These are phyloP conservation scores for Brassica napus DNA, from an alignment of 345 rosid species.

Conservation along the genomic window DNA sequence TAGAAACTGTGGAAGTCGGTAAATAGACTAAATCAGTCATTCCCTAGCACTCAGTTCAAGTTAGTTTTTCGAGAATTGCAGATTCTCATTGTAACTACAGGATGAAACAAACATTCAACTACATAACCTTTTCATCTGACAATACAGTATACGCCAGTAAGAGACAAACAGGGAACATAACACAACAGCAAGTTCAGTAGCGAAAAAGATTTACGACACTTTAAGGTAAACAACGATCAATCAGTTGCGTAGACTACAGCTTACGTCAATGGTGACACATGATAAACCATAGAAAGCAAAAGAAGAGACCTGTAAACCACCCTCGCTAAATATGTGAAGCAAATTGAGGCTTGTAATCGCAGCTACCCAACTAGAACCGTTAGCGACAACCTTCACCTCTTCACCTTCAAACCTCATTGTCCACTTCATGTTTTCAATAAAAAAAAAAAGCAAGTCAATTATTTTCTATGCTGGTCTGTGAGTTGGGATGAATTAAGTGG, in stretches of 20 bases:
- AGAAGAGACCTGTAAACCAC: constrained; percentile 87
- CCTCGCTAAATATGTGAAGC: constrained; percentile 81
- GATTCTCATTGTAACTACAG: neutral
- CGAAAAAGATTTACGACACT: neutral
- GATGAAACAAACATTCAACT: neutral
- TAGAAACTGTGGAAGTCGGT: neutral
- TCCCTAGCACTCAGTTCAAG: neutral
- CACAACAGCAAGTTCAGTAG: constrained; percentile 8
- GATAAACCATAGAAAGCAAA: constrained; percentile 7
- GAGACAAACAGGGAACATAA: neutral
- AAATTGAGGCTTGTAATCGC: constrained; percentile 88
- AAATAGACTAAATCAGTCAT: constrained; percentile 2
- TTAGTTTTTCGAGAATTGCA: constrained; percentile 1
- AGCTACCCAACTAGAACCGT: constrained; percentile 90
- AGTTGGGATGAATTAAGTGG: constrained; percentile 7
- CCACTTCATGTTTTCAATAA: constrained; percentile 61
- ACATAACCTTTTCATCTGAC: neutral
- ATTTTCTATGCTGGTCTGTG: neutral
- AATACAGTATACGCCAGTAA: neutral
- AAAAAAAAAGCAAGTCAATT: constrained; percentile 36
- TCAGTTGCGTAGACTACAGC: constrained; percentile 15
- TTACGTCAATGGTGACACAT: constrained; percentile 5
- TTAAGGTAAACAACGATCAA: neutral
- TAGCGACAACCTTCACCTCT: constrained; percentile 89
- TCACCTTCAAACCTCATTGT: constrained; percentile 97